Evolutionary conservation across 2,329 filamentous ascomycete genomes (phyloP).

Genomic region (Aspergillus novoparasiticus): DNA sequence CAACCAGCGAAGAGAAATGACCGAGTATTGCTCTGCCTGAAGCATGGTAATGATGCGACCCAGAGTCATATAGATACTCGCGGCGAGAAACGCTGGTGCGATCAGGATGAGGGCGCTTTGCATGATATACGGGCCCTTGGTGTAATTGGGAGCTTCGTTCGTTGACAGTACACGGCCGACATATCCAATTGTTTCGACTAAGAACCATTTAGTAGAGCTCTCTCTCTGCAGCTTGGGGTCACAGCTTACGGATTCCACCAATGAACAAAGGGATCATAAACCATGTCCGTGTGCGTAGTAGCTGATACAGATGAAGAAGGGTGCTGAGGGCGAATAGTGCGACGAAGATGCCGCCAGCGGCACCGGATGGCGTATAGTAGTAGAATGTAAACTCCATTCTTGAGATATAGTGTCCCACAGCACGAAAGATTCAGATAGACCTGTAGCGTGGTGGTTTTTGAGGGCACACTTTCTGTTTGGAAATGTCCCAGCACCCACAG

Average conservation of each 20-base stretch:
- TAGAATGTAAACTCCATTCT: constrained; percentile 23
- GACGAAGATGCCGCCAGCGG: constrained; percentile 27
- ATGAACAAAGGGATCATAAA: constrained; percentile 34
- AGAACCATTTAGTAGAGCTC: neutral
- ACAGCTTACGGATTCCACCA: constrained; percentile 37
- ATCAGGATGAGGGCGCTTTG: constrained; percentile 32
- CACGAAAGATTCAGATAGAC: neutral
- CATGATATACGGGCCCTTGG: constrained; percentile 30
- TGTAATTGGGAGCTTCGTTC: constrained; percentile 32
- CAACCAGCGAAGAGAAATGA: constrained; percentile 27
- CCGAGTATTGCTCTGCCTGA: constrained; percentile 24
- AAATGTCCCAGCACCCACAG: neutral
- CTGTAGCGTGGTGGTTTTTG: neutral
- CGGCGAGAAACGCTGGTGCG: constrained; percentile 32
- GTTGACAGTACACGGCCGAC: constrained; percentile 51
- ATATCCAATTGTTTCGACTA: constrained; percentile 58
- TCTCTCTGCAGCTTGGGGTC: neutral
- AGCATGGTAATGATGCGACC: constrained; percentile 32
- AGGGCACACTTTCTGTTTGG: neutral
- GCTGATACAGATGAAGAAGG: constrained; percentile 28
- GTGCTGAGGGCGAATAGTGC: constrained; percentile 27
- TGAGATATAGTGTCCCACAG: neutral
- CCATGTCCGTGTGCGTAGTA: constrained; percentile 29
- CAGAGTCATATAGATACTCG: constrained; percentile 34
- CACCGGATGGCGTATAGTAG: constrained; percentile 27